Evolutionary conservation across 1,284 basidiomycete genomes (phyloP).

Genomic region (Puccinia hordei): DNA sequence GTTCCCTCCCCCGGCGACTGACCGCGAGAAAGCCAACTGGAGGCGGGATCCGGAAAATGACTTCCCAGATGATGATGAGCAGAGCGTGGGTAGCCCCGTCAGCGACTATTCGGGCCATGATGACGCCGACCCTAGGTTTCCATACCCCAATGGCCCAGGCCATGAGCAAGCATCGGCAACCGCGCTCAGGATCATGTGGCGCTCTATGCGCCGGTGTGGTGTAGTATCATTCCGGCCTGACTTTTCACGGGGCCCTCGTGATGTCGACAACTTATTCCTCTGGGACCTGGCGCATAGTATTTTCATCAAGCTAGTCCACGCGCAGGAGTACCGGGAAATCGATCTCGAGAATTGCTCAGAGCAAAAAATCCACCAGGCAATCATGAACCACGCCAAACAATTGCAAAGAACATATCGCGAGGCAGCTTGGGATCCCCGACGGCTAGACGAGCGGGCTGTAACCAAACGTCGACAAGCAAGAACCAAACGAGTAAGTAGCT

Average conservation of each 20-base stretch:
- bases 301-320: slow-evolving; percentile 24
- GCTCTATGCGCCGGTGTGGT: neutral
- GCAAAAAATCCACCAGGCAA: neutral
- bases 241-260: neutral
- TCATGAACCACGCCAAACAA: slow-evolving; percentile 35
- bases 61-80: neutral
- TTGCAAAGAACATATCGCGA: neutral
- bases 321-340: slow-evolving; percentile 30
- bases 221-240: slow-evolving; percentile 37
- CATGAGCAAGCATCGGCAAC: neutral
- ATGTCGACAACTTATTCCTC: slow-evolving; percentile 25
- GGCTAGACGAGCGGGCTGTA: neutral
- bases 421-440: neutral
- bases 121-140: slow-evolving; percentile 9
- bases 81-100: too few species aligned
- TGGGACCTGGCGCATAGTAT: slow-evolving; percentile 17
- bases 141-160: slow-evolving; percentile 36
- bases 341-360: neutral
- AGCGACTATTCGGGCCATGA: neutral
- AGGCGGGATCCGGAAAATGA: neutral
- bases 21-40: slow-evolving; percentile 31
- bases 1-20: slow-evolving; percentile 31
- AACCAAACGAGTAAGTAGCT: slow-evolving; percentile 7
- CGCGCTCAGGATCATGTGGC: slow-evolving; percentile 37
- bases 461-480: neutral